Base-by-base conservation (phyloP, 179 eudicot genomes). In the Beta corolliflora region DNA sequence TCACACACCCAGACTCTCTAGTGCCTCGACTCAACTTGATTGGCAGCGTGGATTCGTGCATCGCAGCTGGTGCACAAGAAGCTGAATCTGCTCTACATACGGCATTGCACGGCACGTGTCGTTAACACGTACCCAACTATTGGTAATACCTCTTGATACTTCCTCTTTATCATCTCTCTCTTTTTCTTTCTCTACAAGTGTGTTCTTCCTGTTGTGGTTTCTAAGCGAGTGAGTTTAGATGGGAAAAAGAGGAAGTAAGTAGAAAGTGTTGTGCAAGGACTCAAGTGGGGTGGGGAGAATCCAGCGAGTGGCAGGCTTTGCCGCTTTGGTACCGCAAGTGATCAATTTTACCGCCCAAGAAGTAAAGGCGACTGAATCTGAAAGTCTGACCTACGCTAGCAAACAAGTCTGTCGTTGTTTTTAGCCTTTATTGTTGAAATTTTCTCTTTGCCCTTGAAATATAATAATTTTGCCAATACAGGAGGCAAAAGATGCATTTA, bases 1-100 rank as follows among this genome's bases (percentile, higher is more conserved):
- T 92, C 92, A 18, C 95, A 92, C 48, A 90, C 89, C 89, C 89
- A 88, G 41, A 89, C 91, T 2, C 91, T 91, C 73, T 88, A 90
- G 31, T 90, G 92, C 44, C 87, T 84, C 5, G 90, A 86, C 0
- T 86, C 89, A 44, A 85, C 71, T 66, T 77, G 87, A 75, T 78
- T 83, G 54, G 89, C 90, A 64, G 77, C 77, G 25, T 74, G 77
- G 52, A 74, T 74, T 19, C 77, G 46, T 1, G 52, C 65, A 23
- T 74, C 77, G 25, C 77, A 74, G 65, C 77, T 56, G 25, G 77
- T 74, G 77, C 77, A 74, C 50, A 74, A 23, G 64, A 54, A 74
- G 77, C 77, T 1, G 77, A 56, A n/a, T 74, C 77, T 16, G 65
- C 65, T 74, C 31, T 74, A 65, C 77, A 74, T 50, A 74, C 44